Base-by-base conservation (phyloP, 73 alveolate genomes). In the Tetrahymena elliotti region DNA sequence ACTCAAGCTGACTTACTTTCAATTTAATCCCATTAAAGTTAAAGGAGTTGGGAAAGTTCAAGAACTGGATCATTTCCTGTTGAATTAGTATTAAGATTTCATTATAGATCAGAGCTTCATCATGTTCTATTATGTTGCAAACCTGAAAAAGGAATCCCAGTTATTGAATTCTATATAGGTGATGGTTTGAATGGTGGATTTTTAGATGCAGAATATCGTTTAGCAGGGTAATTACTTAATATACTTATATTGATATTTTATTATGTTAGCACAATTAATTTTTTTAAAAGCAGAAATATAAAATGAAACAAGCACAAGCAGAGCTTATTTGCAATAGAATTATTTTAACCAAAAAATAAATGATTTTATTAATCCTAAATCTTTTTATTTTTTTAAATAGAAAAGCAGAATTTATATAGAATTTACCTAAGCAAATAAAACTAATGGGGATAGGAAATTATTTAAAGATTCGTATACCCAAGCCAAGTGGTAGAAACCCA, bases 131-230 rank as follows among this genome's bases (percentile, higher is more conserved):
- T 98, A 27, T 97, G 97, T 95, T 97, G 99, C 53, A 99, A 99
- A 94, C 96, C 96, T 4, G 99, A 98, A 94, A 98, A 99, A 96
- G 98, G 98, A 38, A 98, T 99, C 35, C 99, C 99, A 53, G 98
- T 96, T 95, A 95, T 96, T 40, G 99, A 99, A 83, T 93, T 99
- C 33, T 97, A 98, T 97, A 94, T 99, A 88, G 99, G 99, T 1
- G 99, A 99, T 95, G 99, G 99, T 31, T 97, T 98, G 34, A 95
- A 94, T 94, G 99, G 99, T 4, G 97, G 98, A 93, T 99, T 98
- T 96, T 94, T 95, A 84, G 99, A 99, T 97, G 99, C 99, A 39
- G 98, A 98, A 54, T 99, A 98, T 94, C 41, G 98, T 38, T 36
- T 94, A 39, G 99, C 98, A 22, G 98, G 88, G 88, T 68, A 68